A percentile compares a stretch with the other conserved stretches of the same genome.
phyloP scores from a whole-genome alignment of 1,139 yeast species.

The Yamadazyma friedrichii region DNA sequence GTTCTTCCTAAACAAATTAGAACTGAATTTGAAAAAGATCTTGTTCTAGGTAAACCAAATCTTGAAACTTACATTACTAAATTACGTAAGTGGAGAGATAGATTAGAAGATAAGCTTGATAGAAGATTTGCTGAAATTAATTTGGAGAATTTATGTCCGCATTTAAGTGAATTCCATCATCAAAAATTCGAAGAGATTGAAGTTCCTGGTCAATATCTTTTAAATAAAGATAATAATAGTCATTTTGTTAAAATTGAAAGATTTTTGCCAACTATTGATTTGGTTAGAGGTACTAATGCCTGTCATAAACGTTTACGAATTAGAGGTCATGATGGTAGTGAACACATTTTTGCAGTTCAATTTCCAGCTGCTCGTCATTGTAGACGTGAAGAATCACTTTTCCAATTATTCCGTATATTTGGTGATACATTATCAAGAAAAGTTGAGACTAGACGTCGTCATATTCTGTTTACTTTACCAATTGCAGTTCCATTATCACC shows the following conservation, averaged over 20 bases:
- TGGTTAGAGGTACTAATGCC: conserved; percentile 89
- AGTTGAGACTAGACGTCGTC: conserved; percentile 85
- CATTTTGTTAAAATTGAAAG: conserved; percentile 93
- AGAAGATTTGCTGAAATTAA: conserved; percentile 75
- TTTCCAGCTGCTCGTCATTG: conserved; percentile 98
- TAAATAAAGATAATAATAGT: conserved; percentile 77
- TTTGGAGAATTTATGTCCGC: conserved; percentile 90
- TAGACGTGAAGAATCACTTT: conserved; percentile 91
- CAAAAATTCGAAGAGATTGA: conserved; percentile 98
- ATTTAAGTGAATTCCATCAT: conserved; percentile 93
- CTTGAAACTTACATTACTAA: conserved; percentile 82
- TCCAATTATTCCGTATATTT: conserved; percentile 86
- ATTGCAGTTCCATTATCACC: conserved; percentile 93
- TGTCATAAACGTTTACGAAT: conserved; percentile 88
- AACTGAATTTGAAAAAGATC: conserved; percentile 89
- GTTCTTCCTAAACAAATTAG: conserved; percentile 88
- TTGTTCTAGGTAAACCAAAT: conserved; percentile 84
- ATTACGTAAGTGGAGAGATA: conserved; percentile 87
- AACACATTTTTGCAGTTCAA: conserved; percentile 93
- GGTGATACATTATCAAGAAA: conserved; percentile 77
- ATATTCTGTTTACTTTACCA: conserved; percentile 84
- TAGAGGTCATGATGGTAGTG: conserved; percentile 90
- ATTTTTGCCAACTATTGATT: conserved; percentile 84
- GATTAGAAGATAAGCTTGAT: conserved; percentile 89
- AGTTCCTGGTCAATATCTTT: conserved; percentile 92